phyloP scores from a whole-genome alignment of 2,329 filamentous ascomycete genomes.

The Fusarium mangiferae region DNA sequence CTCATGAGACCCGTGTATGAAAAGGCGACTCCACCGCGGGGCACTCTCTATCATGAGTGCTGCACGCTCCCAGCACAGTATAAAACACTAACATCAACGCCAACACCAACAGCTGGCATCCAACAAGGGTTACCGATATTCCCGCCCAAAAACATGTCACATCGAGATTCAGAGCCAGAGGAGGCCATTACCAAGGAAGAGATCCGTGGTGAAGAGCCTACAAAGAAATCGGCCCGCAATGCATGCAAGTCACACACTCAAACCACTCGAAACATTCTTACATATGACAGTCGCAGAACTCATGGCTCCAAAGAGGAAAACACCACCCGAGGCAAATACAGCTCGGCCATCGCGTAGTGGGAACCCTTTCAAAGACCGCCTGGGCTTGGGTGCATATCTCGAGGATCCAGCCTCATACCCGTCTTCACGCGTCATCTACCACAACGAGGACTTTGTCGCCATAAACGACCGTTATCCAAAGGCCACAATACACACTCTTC shows the following conservation, averaged over 20 bases:
- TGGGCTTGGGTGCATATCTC: constrained; percentile 76
- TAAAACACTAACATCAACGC: background rate
- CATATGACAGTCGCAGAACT: constrained; percentile 43
- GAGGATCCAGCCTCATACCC: constrained; percentile 69
- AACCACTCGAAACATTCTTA: constrained; percentile 16
- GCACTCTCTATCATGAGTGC: constrained; percentile 18
- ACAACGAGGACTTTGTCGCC: constrained; percentile 75
- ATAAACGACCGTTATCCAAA: constrained; percentile 91
- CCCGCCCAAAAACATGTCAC: constrained; percentile 37
- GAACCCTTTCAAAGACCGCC: constrained; percentile 60
- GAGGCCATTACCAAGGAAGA: constrained; percentile 58
- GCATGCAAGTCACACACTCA: constrained; percentile 52
- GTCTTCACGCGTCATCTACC: constrained; percentile 70
- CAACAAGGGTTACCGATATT: background rate
- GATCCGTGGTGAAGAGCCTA: constrained; percentile 48
- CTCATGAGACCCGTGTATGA: background rate
- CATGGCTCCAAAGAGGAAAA: constrained; percentile 53
- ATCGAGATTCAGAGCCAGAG: constrained; percentile 45
- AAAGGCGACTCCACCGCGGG: constrained; percentile 26
- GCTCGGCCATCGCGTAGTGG: constrained; percentile 31
- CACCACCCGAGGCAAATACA: constrained; percentile 24
- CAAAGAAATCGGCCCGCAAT: constrained; percentile 47
- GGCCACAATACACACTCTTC: constrained; percentile 82
- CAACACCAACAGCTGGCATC: background rate
- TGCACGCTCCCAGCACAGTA: constrained; percentile 2